Percentiles rank a stretch among this genome's conserved stretches.
These are phyloP conservation scores for Populus trichocarpa DNA, from an alignment of 441 rosid genomes.

Conservation along the genomic window DNA sequence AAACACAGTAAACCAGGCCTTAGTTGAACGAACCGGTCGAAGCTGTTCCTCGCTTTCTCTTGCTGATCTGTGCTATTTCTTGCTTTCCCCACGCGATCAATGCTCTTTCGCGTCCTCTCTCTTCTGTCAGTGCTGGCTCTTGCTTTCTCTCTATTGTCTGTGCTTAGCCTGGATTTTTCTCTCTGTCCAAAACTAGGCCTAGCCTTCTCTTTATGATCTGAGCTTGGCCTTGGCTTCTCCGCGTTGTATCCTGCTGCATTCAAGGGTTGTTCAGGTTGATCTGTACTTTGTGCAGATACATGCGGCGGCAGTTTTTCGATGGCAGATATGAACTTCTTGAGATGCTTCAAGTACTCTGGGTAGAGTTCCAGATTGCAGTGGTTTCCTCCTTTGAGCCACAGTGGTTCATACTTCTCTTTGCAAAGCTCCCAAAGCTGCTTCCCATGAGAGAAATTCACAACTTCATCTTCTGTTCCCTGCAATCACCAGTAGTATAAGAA, in stretches of 20 bases:
- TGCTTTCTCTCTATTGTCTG: conserved; percentile 42
- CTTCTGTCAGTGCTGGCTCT: conserved; percentile 54
- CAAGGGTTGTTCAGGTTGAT: conserved; percentile 39
- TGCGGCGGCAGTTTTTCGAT: conserved; percentile 50
- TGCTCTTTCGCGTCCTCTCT: conserved; percentile 53
- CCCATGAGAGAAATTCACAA: conserved; percentile 72
- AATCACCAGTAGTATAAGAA: not conserved
- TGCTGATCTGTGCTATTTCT: conserved; percentile 55
- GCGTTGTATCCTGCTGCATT: not conserved
- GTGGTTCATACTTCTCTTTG: conserved; percentile 72
- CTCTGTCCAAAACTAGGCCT: conserved; percentile 44
- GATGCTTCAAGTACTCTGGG: conserved; percentile 62
- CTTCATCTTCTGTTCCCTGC: conserved; percentile 79
- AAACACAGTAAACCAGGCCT: not conserved
- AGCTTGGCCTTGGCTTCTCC: conserved; percentile 36
- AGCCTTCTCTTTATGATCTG: conserved; percentile 48
- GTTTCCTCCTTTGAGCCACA: conserved; percentile 72
- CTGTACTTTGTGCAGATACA: conserved; percentile 25
- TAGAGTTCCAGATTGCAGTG: conserved; percentile 69
- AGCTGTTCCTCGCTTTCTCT: conserved; percentile 73
- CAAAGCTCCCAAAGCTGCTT: conserved; percentile 70
- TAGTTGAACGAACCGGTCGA: conserved; percentile 58
- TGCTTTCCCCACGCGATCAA: conserved; percentile 41
- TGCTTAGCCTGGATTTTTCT: conserved; percentile 55
- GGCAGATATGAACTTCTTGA: conserved; percentile 59